Base-by-base conservation (phyloP, 768 basidiomycete species). In the Serendipita indica region DNA sequence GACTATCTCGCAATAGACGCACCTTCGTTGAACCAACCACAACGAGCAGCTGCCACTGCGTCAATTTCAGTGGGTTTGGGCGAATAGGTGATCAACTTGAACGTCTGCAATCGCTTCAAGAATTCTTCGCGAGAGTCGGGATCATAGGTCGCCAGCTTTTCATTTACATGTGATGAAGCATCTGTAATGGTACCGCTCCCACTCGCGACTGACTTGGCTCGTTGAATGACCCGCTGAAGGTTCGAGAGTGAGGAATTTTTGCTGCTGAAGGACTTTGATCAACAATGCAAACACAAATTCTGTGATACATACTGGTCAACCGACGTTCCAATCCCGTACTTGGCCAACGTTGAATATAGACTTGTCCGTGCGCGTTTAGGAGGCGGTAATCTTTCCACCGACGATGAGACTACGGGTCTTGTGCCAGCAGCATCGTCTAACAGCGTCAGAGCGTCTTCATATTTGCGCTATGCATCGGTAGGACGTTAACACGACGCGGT, bases 91-190 rank as follows among this genome's bases (percentile, higher is more conserved):
- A 83, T 71, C 28, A 90, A 76, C 67, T 83, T 89, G 69, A 78
- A 91, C 1, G 88, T 88, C 1, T 79, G 72, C 1, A 91, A 77
- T 39, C 88, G 84, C 14, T 78, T 73, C 25, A 91, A 70, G 65
- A 90, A 86, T 3, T 83, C 86, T 1, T 79, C 70, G 3, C 79
- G 77, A 10, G 88, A 90, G 2, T 87, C 87, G 2, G 88, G 89
- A 45, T 85, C 75, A 64, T 89, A 90, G 59, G 63, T 54, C 30
- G 49, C 20, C 20, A 27, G 6, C 30, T 54, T 54, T 16, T 14
- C 6, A 16, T 25, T 28, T 18, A 7, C 10, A n/a, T n/a, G n/a
- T n/a, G n/a, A n/a, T n/a, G n/a, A n/a, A n/a, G 20, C 49, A 16
- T 54, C 22, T 32, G 49, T 27, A 7, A 10, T 16, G 49, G 59